These are phyloP conservation scores for Micractinium sp. DNA, from an alignment of 139 green algal species.

Conservation along the genomic window DNA sequence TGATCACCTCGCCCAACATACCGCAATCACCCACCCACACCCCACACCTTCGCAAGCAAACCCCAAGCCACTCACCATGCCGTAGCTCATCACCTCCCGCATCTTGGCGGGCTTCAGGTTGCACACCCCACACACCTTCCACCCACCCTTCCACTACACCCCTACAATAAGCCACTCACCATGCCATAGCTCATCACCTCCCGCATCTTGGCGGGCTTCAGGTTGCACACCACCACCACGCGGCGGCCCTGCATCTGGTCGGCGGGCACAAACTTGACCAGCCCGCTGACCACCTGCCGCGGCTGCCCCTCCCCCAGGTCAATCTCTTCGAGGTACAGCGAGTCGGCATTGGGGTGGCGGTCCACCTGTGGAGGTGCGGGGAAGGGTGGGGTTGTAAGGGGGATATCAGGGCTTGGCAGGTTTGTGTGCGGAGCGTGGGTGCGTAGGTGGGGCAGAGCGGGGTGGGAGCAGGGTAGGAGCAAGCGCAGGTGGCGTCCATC, in stretches of 20 bases:
- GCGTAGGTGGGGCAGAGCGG: too few relatives aligned
- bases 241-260: constrained; percentile 81
- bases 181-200: constrained; percentile 88
- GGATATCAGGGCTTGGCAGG: neutral
- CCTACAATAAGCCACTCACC: constrained; percentile 48
- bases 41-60: neutral
- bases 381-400: neutral
- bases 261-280: constrained; percentile 93
- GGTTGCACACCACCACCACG: constrained; percentile 91
- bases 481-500: too few relatives aligned
- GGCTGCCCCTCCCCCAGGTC: constrained; percentile 91
- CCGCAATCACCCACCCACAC: constrained; percentile 95
- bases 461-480: too few relatives aligned
- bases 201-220: constrained; percentile 98
- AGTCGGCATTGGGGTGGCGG: constrained; percentile 90
- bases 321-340: constrained; percentile 96
- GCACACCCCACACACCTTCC: constrained; percentile 49
- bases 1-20: constrained; percentile 93
- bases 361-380: constrained; percentile 10
- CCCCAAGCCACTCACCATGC: constrained; percentile 69
- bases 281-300: constrained; percentile 65
- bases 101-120: constrained; percentile 99
- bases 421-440: too few relatives aligned
- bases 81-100: constrained; percentile 86
- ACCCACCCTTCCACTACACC: neutral